These are phyloP conservation scores for Hippophae rhamnoides DNA, from an alignment of 306 rosid genomes.

Conservation along the genomic window DNA sequence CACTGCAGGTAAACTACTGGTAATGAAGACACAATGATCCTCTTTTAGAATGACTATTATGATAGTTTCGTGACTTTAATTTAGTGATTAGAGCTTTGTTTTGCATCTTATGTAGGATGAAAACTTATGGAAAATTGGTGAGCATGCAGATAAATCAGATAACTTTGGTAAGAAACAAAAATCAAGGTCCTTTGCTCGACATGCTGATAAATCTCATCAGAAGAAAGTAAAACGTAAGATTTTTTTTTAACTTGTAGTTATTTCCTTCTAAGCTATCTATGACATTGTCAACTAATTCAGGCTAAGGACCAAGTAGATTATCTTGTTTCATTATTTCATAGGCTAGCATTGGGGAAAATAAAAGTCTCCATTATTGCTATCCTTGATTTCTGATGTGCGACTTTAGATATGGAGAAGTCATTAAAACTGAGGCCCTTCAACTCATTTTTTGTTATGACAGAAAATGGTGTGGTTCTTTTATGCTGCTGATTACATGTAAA, in stretches of 20 bases:
- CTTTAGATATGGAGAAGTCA: no score
- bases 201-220: conserved; percentile 32
- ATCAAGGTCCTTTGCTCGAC: conserved; percentile 29
- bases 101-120: conserved; percentile 30
- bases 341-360: no score
- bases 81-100: neutral
- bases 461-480: no score
- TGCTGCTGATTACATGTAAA: no score
- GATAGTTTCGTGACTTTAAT: no score
- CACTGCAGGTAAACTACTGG: conserved; percentile 26
- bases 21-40: no score
- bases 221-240: conserved; percentile 46
- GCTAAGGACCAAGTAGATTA: neutral
- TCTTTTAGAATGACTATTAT: no score
- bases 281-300: neutral
- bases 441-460: no score
- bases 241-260: conserved; percentile 5
- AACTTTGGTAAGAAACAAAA: conserved; percentile 31
- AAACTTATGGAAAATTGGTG: conserved; percentile 32
- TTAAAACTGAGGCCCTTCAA: no score
- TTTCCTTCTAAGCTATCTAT: neutral
- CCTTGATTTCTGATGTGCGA: no score
- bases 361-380: no score
- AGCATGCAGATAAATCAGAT: conserved; percentile 29
- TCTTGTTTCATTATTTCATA: neutral